Percentiles rank a stretch among this genome's conserved stretches.
Conservation (phyloP, 192 early-diverging fungal species). For the Dimargaris cristalligena region DNA sequence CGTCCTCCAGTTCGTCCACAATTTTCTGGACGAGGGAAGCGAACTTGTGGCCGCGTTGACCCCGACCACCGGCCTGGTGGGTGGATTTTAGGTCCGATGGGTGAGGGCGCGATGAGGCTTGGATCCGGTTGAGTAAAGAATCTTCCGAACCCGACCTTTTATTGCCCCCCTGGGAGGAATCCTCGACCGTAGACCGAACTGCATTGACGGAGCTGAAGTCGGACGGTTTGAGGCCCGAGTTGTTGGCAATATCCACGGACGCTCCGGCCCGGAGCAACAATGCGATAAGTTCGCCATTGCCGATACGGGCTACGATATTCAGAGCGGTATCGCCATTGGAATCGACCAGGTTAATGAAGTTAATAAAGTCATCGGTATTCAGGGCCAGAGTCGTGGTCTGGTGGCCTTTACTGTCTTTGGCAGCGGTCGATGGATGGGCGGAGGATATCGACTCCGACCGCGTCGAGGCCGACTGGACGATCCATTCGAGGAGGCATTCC, state of each 20-base stretch:
- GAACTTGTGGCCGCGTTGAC: neutral
- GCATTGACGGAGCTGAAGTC: conserved; percentile 42
- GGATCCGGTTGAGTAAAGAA: conserved; percentile 1
- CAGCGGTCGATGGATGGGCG: conserved; percentile 31
- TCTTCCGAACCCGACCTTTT: no score
- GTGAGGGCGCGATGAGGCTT: neutral
- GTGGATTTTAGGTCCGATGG: no score
- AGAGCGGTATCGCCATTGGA: conserved; percentile 78
- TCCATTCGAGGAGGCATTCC: conserved; percentile 60
- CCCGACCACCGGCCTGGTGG: neutral
- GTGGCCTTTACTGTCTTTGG: no score
- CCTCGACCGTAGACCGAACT: neutral
- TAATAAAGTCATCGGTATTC: conserved; percentile 58
- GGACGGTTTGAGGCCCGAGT: conserved; percentile 53
- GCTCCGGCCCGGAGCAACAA: conserved; percentile 65
- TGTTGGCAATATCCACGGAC: conserved; percentile 47
- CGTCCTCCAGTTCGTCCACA: conserved; percentile 47
- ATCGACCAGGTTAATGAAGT: conserved; percentile 64
- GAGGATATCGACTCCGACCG: conserved; percentile 19
- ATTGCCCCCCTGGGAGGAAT: conserved; percentile 15
- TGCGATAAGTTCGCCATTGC: conserved; percentile 49
- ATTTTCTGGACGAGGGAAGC: conserved; percentile 41
- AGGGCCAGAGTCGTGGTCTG: conserved; percentile 28
- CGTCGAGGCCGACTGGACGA: conserved; percentile 22
- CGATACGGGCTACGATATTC: conserved; percentile 68